These are phyloP conservation scores for Heliamphora exappendiculata DNA, from an alignment of 148 eudicot species.

Conservation along the genomic window DNA sequence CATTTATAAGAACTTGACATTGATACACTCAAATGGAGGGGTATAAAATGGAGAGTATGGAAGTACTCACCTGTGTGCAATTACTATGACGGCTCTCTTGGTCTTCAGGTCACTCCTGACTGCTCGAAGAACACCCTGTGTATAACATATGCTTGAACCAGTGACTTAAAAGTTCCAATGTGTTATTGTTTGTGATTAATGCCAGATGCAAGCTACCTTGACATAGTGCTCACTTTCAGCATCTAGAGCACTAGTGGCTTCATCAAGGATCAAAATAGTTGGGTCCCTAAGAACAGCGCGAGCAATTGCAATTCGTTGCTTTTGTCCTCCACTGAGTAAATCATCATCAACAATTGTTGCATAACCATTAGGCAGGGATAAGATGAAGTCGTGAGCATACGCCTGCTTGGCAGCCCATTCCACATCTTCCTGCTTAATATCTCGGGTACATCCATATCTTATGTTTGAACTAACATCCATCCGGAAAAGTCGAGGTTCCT, in stretches of 20 bases:
- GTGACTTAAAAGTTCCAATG: not conserved
- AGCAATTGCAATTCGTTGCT: slow-evolving; percentile 95
- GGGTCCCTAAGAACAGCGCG: slow-evolving; percentile 94
- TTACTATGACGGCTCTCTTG: slow-evolving; percentile 74
- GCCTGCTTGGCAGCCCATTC: slow-evolving; percentile 96
- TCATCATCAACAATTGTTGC: slow-evolving; percentile 90
- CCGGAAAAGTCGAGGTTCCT: slow-evolving; percentile 93
- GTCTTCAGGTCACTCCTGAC: slow-evolving; percentile 50
- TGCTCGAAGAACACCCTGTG: slow-evolving; percentile 84
- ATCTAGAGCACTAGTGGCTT: slow-evolving; percentile 59
- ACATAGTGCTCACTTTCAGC: slow-evolving; percentile 97
- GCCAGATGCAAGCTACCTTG: slow-evolving; percentile 51
- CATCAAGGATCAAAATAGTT: slow-evolving; percentile 54
- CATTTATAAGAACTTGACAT: not conserved
- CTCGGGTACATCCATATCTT: slow-evolving; percentile 75
- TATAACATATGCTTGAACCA: not conserved
- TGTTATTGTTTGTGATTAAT: not conserved
- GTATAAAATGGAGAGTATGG: not conserved
- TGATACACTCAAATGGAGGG: slow-evolving; percentile 7
- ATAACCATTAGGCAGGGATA: slow-evolving; percentile 78
- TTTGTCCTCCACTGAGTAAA: slow-evolving; percentile 98
- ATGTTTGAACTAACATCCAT: slow-evolving; percentile 79
- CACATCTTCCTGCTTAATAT: slow-evolving; percentile 64
- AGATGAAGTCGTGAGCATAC: slow-evolving; percentile 85
- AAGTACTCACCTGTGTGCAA: slow-evolving; percentile 76